Evolutionary conservation across 2,329 filamentous ascomycete genomes (phyloP).

Genomic region (Colletotrichum sp.): DNA sequence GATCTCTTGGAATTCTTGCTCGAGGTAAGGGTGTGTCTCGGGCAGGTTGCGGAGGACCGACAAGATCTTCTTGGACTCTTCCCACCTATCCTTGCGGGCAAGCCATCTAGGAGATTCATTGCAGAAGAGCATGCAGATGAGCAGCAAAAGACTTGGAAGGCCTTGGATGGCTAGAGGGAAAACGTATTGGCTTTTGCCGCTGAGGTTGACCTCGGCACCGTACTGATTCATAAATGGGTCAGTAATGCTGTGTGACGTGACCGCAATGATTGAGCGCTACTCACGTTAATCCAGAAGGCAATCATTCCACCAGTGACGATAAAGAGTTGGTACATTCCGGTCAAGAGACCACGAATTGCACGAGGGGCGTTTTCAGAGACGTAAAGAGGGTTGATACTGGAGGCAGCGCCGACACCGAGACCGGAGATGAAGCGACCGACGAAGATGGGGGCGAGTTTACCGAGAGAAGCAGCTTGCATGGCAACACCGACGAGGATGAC

Average conservation of each 20-base stretch:
- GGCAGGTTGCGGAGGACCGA: slow-evolving; percentile 60
- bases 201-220: slow-evolving; percentile 44
- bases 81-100: slow-evolving; percentile 68
- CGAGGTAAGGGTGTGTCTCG: slow-evolving; percentile 56
- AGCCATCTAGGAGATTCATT: slow-evolving; percentile 70
- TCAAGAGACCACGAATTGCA: slow-evolving; percentile 48
- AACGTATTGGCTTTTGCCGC: slow-evolving; percentile 24
- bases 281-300: slow-evolving; percentile 51
- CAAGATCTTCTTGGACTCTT: slow-evolving; percentile 62
- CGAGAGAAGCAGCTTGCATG: slow-evolving; percentile 63
- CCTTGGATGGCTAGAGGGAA: slow-evolving; percentile 68
- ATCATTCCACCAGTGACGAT: slow-evolving; percentile 49
- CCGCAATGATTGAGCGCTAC: neutral
- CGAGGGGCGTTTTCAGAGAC: slow-evolving; percentile 50
- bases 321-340: slow-evolving; percentile 51
- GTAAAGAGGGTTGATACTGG: slow-evolving; percentile 48
- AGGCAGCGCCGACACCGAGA: slow-evolving; percentile 48
- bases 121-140: slow-evolving; percentile 65
- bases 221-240: slow-evolving; percentile 31
- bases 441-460: slow-evolving; percentile 65
- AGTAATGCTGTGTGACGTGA: neutral
- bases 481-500: slow-evolving; percentile 64
- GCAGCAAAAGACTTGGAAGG: slow-evolving; percentile 64
- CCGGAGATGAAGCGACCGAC: slow-evolving; percentile 62
- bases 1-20: slow-evolving; percentile 61